Evolutionary conservation across 2,329 filamentous ascomycete genomes (phyloP).

Genomic region (Shiraia sp.): DNA sequence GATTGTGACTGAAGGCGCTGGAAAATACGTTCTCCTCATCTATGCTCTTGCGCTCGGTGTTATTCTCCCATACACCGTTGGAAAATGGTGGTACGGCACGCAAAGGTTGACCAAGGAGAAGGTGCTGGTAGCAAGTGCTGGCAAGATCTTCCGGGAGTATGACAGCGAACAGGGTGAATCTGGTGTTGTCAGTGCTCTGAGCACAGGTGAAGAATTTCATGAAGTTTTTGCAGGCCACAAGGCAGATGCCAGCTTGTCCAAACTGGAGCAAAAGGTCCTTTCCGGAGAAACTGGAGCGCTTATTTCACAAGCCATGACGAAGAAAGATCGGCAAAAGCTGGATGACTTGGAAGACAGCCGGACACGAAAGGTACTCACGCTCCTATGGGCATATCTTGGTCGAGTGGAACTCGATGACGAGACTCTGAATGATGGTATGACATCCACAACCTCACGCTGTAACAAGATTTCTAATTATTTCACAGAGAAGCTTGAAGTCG

Average conservation of each 20-base stretch:
- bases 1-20: constrained; percentile 89
- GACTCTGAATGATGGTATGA: constrained; percentile 68
- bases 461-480: constrained; percentile 12
- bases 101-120: constrained; percentile 92
- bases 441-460: background rate
- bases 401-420: constrained; percentile 82
- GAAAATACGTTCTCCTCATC: constrained; percentile 90
- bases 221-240: constrained; percentile 75
- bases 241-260: constrained; percentile 77
- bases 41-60: constrained; percentile 89
- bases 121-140: constrained; percentile 89
- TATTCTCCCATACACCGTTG: constrained; percentile 87
- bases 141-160: constrained; percentile 92
- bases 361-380: constrained; percentile 81
- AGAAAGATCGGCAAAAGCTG: constrained; percentile 76
- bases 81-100: constrained; percentile 98
- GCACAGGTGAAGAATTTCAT: constrained; percentile 83
- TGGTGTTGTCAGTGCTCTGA: constrained; percentile 78
- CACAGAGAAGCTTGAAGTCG: constrained; percentile 85
- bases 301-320: constrained; percentile 63
- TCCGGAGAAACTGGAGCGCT: constrained; percentile 59
- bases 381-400: constrained; percentile 94
- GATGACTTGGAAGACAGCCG: constrained; percentile 78
- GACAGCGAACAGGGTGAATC: constrained; percentile 80
- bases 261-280: constrained; percentile 81